Base-by-base conservation (phyloP, 2,329 filamentous ascomycete species). In the Tolypocladium ophioglossoides region DNA sequence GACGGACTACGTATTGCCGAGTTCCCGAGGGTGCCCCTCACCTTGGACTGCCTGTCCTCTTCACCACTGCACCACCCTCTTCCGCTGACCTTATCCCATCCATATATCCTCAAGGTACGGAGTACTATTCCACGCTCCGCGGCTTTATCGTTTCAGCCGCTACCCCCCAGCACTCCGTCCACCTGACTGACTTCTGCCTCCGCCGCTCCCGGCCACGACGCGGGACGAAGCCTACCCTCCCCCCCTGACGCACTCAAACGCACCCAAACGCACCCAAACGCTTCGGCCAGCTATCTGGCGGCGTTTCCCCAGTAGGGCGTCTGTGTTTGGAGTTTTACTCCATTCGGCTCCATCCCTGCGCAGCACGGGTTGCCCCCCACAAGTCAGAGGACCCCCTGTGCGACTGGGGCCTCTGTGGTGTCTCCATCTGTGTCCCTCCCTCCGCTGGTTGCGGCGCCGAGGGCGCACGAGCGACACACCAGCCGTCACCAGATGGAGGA, bases 401-500 rank as follows among this genome's bases (percentile, higher is more conserved):
- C n/a, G n/a, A n/a, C n/a, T n/a, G n/a, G n/a, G n/a, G n/a, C n/a
- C n/a, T n/a, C n/a, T n/a, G n/a, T n/a, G n/a, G n/a, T n/a, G n/a
- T n/a, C n/a, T n/a, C n/a, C n/a, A n/a, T n/a, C n/a, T n/a, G n/a
- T n/a, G n/a, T n/a, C n/a, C n/a, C n/a, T 24, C 44, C 27, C 18
- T 32, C 8, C 22, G 14, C 22, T 46, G 22, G 22, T 18, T 46
- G 14, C 40, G 12, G 22, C 14, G 41, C 41, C 14, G 22, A 30
- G 22, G 41, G 7, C 18, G 6, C 41, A 46, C 41, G 22, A 32
- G n/a, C n/a, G n/a, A n/a, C n/a, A n/a, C n/a, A n/a, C n/a, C n/a
- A n/a, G n/a, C n/a, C n/a, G n/a, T 8, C 27, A 20, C 20, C 57
- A 52, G 51, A 54, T 54, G 47, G 59, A 56, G 41, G 54, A 56